Evolutionary conservation across 495 filamentous ascomycete species (phyloP).

Genomic region (Glutinoglossum americanum): DNA sequence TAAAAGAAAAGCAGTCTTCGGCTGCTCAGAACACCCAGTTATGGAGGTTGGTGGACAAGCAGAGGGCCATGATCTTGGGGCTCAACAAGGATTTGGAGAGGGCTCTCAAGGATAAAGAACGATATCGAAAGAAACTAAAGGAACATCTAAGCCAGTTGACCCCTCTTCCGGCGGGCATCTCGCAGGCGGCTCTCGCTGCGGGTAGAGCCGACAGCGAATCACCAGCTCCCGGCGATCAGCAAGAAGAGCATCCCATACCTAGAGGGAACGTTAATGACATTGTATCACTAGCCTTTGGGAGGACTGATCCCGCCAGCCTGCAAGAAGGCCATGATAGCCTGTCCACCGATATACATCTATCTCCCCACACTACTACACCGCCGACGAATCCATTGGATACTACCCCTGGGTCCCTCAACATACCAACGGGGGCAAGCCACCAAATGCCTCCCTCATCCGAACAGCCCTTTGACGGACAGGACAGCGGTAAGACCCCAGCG

Average conservation of each 20-base stretch:
- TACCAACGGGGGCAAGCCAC: not conserved
- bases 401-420: not conserved
- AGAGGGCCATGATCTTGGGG: constrained; percentile 78
- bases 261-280: not conserved
- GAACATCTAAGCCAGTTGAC: constrained; percentile 36
- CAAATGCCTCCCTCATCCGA: not conserved
- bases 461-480: not conserved
- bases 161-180: constrained; percentile 11
- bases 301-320: not conserved
- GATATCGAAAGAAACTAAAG: constrained; percentile 77
- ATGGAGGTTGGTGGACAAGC: constrained; percentile 92
- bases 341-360: not conserved
- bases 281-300: not conserved
- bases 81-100: constrained; percentile 88
- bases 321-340: not conserved
- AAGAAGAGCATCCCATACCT: constrained; percentile 10
- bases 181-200: not conserved
- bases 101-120: constrained; percentile 83
- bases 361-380: not conserved
- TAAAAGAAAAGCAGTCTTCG: constrained; percentile 78
- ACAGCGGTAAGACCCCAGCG: not conserved
- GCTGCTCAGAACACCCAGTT: constrained; percentile 78
- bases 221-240: constrained; percentile 8
- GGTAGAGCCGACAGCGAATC: constrained; percentile 6
- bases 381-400: not conserved